Conservation (phyloP, 176 grass and related monocot species). For the Carex scoparia region DNA sequence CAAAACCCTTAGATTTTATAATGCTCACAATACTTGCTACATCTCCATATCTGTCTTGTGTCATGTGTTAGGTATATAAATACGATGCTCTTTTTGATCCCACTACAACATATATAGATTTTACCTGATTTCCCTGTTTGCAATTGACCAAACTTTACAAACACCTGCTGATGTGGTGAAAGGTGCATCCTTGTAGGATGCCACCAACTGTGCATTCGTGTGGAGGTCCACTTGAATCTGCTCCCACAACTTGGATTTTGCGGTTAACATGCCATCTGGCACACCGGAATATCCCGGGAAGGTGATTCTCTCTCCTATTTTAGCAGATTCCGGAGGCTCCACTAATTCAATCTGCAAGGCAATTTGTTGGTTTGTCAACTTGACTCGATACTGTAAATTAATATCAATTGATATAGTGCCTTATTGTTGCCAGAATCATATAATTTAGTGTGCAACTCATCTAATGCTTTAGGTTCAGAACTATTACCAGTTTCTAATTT, state of each 20-base stretch:
- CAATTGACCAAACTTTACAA: slow-evolving; percentile 59
- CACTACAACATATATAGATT: not conserved
- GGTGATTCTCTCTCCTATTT: slow-evolving; percentile 52
- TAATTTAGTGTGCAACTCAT: not conserved
- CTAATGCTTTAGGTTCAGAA: not conserved
- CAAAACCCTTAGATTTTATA: too few relatives aligned
- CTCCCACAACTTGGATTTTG: slow-evolving; percentile 82
- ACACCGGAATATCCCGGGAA: slow-evolving; percentile 66
- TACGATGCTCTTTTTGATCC: not conserved
- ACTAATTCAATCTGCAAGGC: slow-evolving; percentile 67
- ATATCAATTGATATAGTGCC: not conserved
- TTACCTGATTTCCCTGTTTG: slow-evolving; percentile 65
- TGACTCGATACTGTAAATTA: not conserved
- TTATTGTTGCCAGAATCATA: not conserved
- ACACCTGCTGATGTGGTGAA: slow-evolving; percentile 70
- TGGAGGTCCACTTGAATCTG: slow-evolving; percentile 61
- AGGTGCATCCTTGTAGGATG: slow-evolving; percentile 60
- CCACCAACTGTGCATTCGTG: slow-evolving; percentile 54
- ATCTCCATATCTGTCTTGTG: not conserved
- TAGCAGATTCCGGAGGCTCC: slow-evolving; percentile 56
- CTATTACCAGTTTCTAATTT: not conserved
- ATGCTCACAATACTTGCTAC: not conserved
- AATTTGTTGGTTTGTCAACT: not conserved
- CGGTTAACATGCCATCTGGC: slow-evolving; percentile 53
- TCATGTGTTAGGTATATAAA: not conserved